A percentile compares a stretch with the other conserved stretches of the same genome.
Evolutionary conservation across 129 eudicot species (phyloP).

Genomic region (Saposhnikovia divaricata): DNA sequence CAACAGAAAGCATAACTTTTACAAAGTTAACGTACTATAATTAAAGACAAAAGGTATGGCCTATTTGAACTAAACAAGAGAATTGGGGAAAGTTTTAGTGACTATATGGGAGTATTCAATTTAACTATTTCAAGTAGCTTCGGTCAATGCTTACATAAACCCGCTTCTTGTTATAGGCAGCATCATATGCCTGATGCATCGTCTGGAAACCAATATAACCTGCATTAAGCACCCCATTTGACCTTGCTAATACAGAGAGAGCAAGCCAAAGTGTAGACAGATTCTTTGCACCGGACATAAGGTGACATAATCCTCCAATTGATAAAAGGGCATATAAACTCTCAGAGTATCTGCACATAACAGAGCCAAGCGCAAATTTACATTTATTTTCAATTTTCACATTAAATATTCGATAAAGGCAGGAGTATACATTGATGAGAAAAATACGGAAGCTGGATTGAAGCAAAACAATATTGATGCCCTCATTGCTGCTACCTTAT

Average conservation of each 20-base stretch:
- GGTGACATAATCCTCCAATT: conserved; percentile 67
- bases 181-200: conserved; percentile 63
- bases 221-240: conserved; percentile 91
- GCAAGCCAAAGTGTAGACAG: conserved; percentile 57
- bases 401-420: conserved; percentile 9
- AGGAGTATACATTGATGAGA: conserved; percentile 66
- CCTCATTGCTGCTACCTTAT: conserved; percentile 53
- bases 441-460: conserved; percentile 95
- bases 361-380: background rate
- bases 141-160: conserved; percentile 34
- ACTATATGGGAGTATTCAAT: background rate
- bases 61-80: background rate
- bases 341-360: conserved; percentile 71
- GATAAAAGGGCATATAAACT: conserved; percentile 77
- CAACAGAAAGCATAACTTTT: background rate
- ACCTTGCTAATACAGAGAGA: conserved; percentile 80
- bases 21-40: background rate
- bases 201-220: conserved; percentile 75
- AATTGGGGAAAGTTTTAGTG: background rate
- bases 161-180: conserved; percentile 35
- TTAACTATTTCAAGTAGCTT: background rate
- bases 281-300: conserved; percentile 43
- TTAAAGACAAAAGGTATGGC: background rate
- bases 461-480: conserved; percentile 88
- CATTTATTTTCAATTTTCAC: background rate